Base-by-base conservation (phyloP, 2,329 filamentous ascomycete genomes). In the Coniochaeta prunicola region DNA sequence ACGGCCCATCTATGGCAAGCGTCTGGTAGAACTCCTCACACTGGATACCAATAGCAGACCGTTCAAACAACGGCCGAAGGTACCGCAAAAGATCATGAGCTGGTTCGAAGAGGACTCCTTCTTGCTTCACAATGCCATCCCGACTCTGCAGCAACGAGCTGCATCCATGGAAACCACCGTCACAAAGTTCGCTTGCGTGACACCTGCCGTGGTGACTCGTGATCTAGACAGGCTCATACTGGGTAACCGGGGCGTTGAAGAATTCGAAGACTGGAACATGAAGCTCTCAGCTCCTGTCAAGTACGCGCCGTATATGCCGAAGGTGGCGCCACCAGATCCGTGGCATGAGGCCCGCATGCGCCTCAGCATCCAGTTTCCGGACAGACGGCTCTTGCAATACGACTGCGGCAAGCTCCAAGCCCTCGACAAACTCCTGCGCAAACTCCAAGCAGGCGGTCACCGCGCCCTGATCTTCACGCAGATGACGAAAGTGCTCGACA, bases 401-500 rank as follows among this genome's bases (percentile, higher is more conserved):
- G 94, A 99, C 73, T 97, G 94, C 68, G 94, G 94, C 65, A 99
- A 99, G 73, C 83, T 99, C 3, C 94, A 99, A 68, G 87, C 89
- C 19, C 82, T 99, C 17, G 94, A 96, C 68, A 87, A 87, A 61
- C 81, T 99, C 1, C 81, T 99, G 15, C 89, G 94, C 10, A 87
- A 89, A 62, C 81, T 99, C 8, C 92, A 97, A 74, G 85, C 90
- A 2, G 92, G 91, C 40, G 92, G 92, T 1, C 94, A 97, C 68
- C 90, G 96, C 8, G 94, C 92, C 10, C 80, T 99, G 56, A 99
- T 99, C 70, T 99, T 99, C 73, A 97, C 96, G 0, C 94, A 99
- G 69, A 99, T 99, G 94, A 97, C 94, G 53, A 96, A 96, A 71
- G 94, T 97, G 53, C 81, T 99, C 19, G 93, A 99, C 71, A 96